phyloP scores from a whole-genome alignment of 257 asterid species.

The Henckelia pumila region DNA sequence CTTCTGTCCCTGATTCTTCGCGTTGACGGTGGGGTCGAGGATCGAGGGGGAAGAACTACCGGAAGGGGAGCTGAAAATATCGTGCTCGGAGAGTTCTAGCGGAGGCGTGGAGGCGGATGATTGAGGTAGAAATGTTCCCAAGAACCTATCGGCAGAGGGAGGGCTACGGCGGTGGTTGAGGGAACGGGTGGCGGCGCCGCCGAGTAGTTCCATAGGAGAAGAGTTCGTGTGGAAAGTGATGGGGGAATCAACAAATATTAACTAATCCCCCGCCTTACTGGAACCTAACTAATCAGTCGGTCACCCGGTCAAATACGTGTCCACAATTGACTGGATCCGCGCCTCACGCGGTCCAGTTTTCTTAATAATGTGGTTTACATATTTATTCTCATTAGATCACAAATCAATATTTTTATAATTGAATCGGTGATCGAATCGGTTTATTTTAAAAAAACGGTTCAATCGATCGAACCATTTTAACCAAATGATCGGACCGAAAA shows the following conservation, averaged over 20 bases:
- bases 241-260: not conserved
- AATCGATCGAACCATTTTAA: too few species aligned
- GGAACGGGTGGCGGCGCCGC: constrained; percentile 33
- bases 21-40: constrained; percentile 17
- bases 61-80: constrained; percentile 46
- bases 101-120: constrained; percentile 28
- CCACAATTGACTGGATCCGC: not conserved
- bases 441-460: too few species aligned
- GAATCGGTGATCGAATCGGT: too few species aligned
- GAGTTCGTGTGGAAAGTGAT: not conserved
- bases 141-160: constrained; percentile 35
- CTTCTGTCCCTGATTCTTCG: constrained; percentile 12
- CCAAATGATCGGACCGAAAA: too few species aligned
- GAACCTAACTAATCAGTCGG: not conserved
- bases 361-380: too few species aligned
- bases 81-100: constrained; percentile 58
- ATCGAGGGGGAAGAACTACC: constrained; percentile 31
- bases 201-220: constrained; percentile 32
- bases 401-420: too few species aligned
- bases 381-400: too few species aligned
- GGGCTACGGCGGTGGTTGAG: constrained; percentile 27
- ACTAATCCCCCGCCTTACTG: too few species aligned
- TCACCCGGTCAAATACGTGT: not conserved
- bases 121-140: constrained; percentile 33
- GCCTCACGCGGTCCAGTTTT: too few species aligned